phyloP scores from a whole-genome alignment of 192 early-diverging fungal species.

The Coemansia sp. region DNA sequence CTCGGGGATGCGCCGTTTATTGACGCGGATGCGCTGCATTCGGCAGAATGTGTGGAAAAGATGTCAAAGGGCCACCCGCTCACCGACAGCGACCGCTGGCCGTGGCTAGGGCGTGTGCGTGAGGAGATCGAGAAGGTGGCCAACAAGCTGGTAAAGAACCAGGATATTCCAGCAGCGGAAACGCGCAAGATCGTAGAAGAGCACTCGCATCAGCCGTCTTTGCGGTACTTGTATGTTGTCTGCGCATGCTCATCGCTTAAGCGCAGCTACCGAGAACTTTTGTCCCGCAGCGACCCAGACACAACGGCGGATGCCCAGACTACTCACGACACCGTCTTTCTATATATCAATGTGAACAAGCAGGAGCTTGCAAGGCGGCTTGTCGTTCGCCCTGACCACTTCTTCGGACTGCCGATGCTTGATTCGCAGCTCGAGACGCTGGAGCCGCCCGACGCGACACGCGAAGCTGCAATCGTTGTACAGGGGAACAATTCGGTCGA shows the following conservation, averaged over 20 bases:
- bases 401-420: constrained; percentile 57
- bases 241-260: constrained; percentile 69
- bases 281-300: constrained; percentile 40
- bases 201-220: not conserved
- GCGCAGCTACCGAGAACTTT: constrained; percentile 63
- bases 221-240: constrained; percentile 42
- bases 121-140: constrained; percentile 33
- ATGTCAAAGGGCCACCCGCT: constrained; percentile 65
- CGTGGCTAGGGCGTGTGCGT: constrained; percentile 62
- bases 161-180: not conserved
- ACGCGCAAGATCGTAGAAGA: constrained; percentile 2
- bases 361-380: constrained; percentile 56
- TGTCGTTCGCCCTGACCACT: constrained; percentile 57
- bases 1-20: constrained; percentile 56
- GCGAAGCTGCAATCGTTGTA: constrained; percentile 39
- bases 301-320: constrained; percentile 11
- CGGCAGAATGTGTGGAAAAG: constrained; percentile 59
- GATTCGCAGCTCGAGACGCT: constrained; percentile 65
- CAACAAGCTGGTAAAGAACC: constrained; percentile 18
- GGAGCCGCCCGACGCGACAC: constrained; percentile 48
- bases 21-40: constrained; percentile 69
- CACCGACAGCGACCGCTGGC: constrained; percentile 65
- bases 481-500: constrained; percentile 21
- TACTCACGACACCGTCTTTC: constrained; percentile 54
- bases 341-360: constrained; percentile 58